phyloP scores from a whole-genome alignment of 2,329 filamentous ascomycete species.

The Biscogniauxia mediterranea region DNA sequence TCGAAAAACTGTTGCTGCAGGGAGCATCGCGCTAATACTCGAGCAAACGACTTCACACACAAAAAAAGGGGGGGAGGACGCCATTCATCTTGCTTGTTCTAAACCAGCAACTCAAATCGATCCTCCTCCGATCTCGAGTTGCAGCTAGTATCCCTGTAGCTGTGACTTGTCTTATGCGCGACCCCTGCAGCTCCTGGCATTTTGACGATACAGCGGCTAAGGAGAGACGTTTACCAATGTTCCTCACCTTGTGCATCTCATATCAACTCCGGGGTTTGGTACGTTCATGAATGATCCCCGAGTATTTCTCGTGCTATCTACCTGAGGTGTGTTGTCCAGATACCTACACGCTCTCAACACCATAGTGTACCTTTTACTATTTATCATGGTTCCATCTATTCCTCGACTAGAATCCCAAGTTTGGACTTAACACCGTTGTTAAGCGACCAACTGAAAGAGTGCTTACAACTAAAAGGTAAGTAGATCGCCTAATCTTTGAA shows the following conservation, averaged over 20 bases:
- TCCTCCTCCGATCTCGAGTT: not conserved
- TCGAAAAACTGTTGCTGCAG: not conserved
- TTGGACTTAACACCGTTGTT: not conserved
- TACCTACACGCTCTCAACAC: too few relatives aligned
- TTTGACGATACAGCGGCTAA: slow-evolving; percentile 12
- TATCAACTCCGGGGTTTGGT: not conserved
- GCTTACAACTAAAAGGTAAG: not conserved
- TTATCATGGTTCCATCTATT: not conserved
- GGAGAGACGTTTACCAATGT: slow-evolving; percentile 13
- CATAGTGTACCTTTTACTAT: not conserved
- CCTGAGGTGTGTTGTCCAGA: not conserved
- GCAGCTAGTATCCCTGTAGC: slow-evolving; percentile 10
- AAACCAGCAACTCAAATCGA: not conserved
- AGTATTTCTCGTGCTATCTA: not conserved
- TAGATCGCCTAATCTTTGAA: slow-evolving; percentile 2
- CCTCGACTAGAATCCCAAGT: not conserved
- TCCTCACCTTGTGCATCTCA: not conserved
- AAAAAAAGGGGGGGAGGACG: not conserved
- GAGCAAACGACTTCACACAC: not conserved
- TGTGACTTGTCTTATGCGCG: slow-evolving; percentile 10
- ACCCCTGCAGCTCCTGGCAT: slow-evolving; percentile 14
- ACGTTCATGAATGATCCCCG: not conserved
- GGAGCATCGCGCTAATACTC: not conserved
- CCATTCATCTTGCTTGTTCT: not conserved
- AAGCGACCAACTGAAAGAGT: not conserved